phyloP scores from a whole-genome alignment of 1,139 yeast genomes.

The Lodderomyces metapsilosis region DNA sequence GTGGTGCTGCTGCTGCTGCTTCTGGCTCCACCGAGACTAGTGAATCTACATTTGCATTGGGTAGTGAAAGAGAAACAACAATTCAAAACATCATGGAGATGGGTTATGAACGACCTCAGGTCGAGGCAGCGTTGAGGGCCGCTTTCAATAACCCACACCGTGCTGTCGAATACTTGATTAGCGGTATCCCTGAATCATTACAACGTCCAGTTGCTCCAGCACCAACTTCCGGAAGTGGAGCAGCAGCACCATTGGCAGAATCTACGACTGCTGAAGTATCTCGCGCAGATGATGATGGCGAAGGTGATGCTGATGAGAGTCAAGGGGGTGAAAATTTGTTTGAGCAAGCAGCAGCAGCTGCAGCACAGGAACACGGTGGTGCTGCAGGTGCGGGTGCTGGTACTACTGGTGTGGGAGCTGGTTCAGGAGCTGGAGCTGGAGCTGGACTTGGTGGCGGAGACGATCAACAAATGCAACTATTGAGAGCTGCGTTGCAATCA shows the following conservation, averaged over 20 bases:
- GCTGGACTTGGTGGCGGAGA: constrained; percentile 32
- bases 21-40: constrained; percentile 14
- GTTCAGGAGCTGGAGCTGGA: constrained; percentile 14
- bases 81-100: constrained; percentile 86
- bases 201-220: constrained; percentile 31
- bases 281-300: constrained; percentile 23
- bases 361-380: constrained; percentile 15
- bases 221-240: neutral
- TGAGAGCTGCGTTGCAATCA: constrained; percentile 76
- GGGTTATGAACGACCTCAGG: constrained; percentile 91
- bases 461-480: constrained; percentile 57
- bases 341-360: constrained; percentile 68
- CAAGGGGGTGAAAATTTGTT: constrained; percentile 52
- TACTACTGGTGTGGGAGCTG: constrained; percentile 26
- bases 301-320: constrained; percentile 25
- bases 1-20: constrained; percentile 10
- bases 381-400: constrained; percentile 29
- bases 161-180: constrained; percentile 91
- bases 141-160: constrained; percentile 98
- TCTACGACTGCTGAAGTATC: constrained; percentile 22
- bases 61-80: constrained; percentile 64
- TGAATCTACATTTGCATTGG: constrained; percentile 52
- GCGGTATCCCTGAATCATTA: constrained; percentile 80
- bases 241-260: constrained; percentile 17
- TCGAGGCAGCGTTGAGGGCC: constrained; percentile 87